Conservation (phyloP, 768 basidiomycete genomes). For the Podaxis sp. region DNA sequence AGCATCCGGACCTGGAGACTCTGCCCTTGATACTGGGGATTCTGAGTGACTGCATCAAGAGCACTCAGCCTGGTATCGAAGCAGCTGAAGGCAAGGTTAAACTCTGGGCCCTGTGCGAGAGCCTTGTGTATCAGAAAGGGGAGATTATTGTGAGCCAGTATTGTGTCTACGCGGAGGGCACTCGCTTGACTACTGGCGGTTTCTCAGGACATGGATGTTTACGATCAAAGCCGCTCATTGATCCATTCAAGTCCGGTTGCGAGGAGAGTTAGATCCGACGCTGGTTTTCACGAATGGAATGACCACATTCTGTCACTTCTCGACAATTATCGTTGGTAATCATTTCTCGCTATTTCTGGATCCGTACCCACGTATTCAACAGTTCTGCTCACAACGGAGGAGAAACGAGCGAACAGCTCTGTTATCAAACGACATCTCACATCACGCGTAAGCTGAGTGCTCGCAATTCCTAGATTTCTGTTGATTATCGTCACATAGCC, state of each 20-base stretch:
- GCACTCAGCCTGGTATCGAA: conserved; percentile 85
- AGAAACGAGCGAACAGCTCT: conserved; percentile 42
- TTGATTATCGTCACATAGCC: conserved; percentile 42
- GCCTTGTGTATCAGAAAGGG: conserved; percentile 66
- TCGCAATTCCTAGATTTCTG: neutral
- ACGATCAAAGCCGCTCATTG: conserved; percentile 69
- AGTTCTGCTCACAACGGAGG: conserved; percentile 67
- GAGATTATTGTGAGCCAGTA: conserved; percentile 69
- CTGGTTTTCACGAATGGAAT: conserved; percentile 62
- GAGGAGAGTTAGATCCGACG: conserved; percentile 58
- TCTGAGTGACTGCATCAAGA: conserved; percentile 70
- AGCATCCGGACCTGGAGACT: conserved; percentile 77
- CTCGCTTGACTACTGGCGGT: neutral
- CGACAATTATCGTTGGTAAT: conserved; percentile 68
- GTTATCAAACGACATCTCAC: conserved; percentile 47
- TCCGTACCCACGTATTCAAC: neutral
- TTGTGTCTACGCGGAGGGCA: neutral
- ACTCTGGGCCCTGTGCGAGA: conserved; percentile 78
- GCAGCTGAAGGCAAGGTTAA: conserved; percentile 91
- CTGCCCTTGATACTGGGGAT: conserved; percentile 70
- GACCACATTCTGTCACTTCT: conserved; percentile 64
- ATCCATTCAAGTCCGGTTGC: conserved; percentile 63
- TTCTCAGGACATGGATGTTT: conserved; percentile 75
- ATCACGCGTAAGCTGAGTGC: conserved; percentile 52
- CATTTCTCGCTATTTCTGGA: neutral